Percentiles rank a stretch among this genome's conserved stretches.
Evolutionary conservation across 1,284 basidiomycete genomes (phyloP).

Genomic region (Sphaerobolus stellatus): DNA sequence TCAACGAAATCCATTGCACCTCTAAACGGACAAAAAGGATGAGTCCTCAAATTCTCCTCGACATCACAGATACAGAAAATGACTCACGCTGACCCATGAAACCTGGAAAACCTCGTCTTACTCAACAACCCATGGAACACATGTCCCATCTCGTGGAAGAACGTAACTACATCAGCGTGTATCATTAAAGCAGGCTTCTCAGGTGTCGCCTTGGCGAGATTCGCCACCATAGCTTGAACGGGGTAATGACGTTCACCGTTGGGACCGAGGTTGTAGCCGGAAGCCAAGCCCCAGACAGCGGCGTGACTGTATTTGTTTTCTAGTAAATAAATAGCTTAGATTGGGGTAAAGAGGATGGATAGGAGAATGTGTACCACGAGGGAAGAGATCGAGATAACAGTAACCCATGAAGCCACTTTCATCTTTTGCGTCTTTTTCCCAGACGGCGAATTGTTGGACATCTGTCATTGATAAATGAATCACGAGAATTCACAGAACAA

Average conservation of each 20-base stretch:
- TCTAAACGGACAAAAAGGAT: constrained; percentile 28
- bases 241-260: constrained; percentile 70
- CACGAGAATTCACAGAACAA: not conserved
- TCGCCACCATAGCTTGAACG: constrained; percentile 80
- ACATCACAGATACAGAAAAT: not conserved
- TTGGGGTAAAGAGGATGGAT: not conserved
- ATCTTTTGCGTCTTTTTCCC: constrained; percentile 73
- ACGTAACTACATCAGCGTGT: constrained; percentile 77
- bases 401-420: constrained; percentile 73
- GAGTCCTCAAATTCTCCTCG: too few relatives aligned
- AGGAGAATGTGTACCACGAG: constrained; percentile 55
- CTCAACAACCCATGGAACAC: constrained; percentile 82
- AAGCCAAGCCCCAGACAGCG: constrained; percentile 75
- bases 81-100: constrained; percentile 71
- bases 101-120: constrained; percentile 67
- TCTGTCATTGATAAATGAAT: constrained; percentile 42
- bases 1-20: constrained; percentile 85
- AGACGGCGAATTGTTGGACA: constrained; percentile 77
- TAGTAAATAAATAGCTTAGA: not conserved
- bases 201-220: constrained; percentile 79
- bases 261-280: constrained; percentile 51
- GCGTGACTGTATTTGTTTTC: constrained; percentile 84
- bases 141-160: constrained; percentile 86
- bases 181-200: constrained; percentile 80
- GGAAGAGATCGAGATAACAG: constrained; percentile 85